A percentile compares a stretch with the other conserved stretches of the same genome.
These are phyloP conservation scores for Termitomyces sp. DNA, from an alignment of 768 basidiomycete genomes.

Conservation along the genomic window DNA sequence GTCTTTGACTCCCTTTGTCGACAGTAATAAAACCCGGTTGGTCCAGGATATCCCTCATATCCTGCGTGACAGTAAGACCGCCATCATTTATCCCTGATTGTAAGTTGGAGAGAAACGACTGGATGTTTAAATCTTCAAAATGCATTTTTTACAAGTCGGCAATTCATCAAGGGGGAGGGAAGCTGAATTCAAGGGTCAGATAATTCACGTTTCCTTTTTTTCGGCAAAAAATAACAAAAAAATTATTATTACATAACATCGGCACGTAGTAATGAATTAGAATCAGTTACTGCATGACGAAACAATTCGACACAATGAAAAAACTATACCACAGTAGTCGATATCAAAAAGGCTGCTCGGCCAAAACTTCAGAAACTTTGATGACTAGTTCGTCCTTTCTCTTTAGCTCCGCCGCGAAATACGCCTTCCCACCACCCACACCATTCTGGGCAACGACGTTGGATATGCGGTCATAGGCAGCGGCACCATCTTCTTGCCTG, in stretches of 20 bases:
- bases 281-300: too few species aligned
- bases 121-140: background rate
- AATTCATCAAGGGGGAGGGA: background rate
- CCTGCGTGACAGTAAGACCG: background rate
- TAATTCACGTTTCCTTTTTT: too few species aligned
- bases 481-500: constrained; percentile 21
- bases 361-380: constrained; percentile 45
- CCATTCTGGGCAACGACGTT: constrained; percentile 31
- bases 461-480: constrained; percentile 34
- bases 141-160: background rate
- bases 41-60: constrained; percentile 1
- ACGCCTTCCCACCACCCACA: constrained; percentile 34
- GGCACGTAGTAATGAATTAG: too few species aligned
- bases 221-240: background rate
- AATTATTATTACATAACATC: background rate
- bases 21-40: background rate
- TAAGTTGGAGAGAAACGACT: background rate
- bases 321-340: too few species aligned
- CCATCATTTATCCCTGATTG: background rate
- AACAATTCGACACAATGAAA: background rate
- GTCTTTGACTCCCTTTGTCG: background rate
- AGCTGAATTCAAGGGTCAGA: too few species aligned
- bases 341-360: constrained; percentile 48
- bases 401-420: constrained; percentile 48
- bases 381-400: constrained; percentile 41